phyloP scores from a whole-genome alignment of 441 rosid genomes.

The Mallotus japonicus region DNA sequence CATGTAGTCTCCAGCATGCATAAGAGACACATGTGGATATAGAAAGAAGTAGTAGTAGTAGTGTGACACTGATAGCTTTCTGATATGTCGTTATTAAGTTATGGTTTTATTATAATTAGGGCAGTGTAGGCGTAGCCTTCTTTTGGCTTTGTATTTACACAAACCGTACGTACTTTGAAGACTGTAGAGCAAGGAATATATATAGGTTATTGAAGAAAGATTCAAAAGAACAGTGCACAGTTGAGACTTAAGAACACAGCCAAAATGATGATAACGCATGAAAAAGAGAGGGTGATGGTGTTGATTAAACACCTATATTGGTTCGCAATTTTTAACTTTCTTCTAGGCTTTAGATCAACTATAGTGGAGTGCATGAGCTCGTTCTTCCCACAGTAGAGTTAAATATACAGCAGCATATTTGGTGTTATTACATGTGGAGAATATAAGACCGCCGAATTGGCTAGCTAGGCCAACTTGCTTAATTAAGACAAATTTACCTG shows the following conservation, averaged over 20 bases:
- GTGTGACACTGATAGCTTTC: no score
- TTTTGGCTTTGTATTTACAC: background rate
- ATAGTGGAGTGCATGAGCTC: background rate
- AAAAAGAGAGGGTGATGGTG: background rate
- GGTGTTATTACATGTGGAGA: no score
- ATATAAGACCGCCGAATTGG: no score
- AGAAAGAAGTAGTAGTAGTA: no score
- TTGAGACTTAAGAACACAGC: background rate
- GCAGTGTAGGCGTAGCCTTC: no score
- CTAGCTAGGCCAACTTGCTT: no score
- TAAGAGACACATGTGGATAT: no score
- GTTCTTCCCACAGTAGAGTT: background rate
- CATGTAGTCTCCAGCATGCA: no score
- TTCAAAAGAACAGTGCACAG: background rate
- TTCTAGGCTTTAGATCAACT: background rate
- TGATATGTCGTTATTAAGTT: no score
- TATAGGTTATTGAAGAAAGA: background rate
- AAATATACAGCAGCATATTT: no score
- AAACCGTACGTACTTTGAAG: background rate
- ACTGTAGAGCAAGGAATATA: slow-evolving; percentile 4
- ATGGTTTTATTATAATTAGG: no score
- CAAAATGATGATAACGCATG: slow-evolving; percentile 15
- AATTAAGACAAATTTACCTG: no score
- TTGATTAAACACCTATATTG: background rate
- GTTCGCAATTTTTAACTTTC: background rate